These are phyloP conservation scores for Magnusiomyces paraingens DNA, from an alignment of 1,139 yeast genomes.

Conservation along the genomic window DNA sequence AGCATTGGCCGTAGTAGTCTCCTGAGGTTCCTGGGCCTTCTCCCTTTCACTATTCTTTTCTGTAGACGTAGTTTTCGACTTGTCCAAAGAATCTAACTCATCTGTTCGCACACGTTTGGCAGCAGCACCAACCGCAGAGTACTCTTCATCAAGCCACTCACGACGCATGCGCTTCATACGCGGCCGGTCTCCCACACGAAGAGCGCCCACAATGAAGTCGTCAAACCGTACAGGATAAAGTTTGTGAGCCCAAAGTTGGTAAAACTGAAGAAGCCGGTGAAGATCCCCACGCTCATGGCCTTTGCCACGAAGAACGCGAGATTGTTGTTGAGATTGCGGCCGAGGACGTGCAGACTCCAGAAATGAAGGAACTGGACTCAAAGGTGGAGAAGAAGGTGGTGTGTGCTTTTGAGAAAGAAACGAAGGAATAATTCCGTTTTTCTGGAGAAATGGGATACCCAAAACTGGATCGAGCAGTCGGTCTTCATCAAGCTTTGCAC, in stretches of 20 bases:
- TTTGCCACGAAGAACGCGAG: conserved; percentile 31
- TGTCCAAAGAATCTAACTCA: no score
- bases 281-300: conserved; percentile 31
- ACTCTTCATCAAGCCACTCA: conserved; percentile 30
- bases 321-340: conserved; percentile 30
- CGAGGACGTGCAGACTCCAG: conserved; percentile 10
- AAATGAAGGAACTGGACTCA: no score
- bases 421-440: conserved; percentile 4
- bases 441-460: conserved; percentile 32
- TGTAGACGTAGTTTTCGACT: no score
- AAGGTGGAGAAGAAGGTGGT: no score
- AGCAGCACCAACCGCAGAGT: conserved; percentile 5
- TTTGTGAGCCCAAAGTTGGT: conserved; percentile 81
- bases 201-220: conserved; percentile 42
- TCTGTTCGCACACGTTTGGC: no score
- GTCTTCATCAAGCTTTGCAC: conserved; percentile 33
- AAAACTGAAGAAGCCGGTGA: conserved; percentile 49
- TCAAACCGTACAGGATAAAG: conserved; percentile 70
- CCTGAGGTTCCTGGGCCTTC: no score
- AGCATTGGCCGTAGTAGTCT: no score
- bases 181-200: conserved; percentile 24
- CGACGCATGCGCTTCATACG: conserved; percentile 27
- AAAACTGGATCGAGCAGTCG: conserved; percentile 26
- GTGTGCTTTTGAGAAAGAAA: no score
- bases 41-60: no score